phyloP scores from a whole-genome alignment of 805 yeast genomes.

The Pichia nakasei region DNA sequence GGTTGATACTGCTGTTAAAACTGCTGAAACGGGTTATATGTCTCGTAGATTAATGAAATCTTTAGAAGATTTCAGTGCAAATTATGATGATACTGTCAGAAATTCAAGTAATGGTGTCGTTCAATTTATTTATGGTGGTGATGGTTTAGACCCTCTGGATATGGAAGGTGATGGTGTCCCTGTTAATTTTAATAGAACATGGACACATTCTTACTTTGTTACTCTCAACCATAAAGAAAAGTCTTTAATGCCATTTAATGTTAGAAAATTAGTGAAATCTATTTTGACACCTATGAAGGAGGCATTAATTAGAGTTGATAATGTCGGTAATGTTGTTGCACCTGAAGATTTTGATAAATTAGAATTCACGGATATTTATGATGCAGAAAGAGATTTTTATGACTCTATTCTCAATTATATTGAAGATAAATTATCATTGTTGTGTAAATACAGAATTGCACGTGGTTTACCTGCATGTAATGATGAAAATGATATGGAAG shows the following conservation, averaged over 20 bases:
- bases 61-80: slow-evolving; percentile 87
- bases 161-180: slow-evolving; percentile 99
- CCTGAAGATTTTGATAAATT: slow-evolving; percentile 38
- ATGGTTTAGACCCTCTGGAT: slow-evolving; percentile 94
- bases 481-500: slow-evolving; percentile 33
- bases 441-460: slow-evolving; percentile 51
- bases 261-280: slow-evolving; percentile 43
- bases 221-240: slow-evolving; percentile 49
- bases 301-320: slow-evolving; percentile 58
- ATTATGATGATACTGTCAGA: slow-evolving; percentile 89
- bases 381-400: slow-evolving; percentile 83
- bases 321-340: slow-evolving; percentile 48
- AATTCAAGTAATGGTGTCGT: slow-evolving; percentile 95
- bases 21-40: slow-evolving; percentile 84
- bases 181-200: slow-evolving; percentile 84
- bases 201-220: slow-evolving; percentile 84
- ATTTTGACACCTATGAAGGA: slow-evolving; percentile 55
- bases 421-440: slow-evolving; percentile 40
- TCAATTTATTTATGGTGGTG: slow-evolving; percentile 97
- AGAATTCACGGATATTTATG: slow-evolving; percentile 72
- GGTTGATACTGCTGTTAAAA: slow-evolving; percentile 98
- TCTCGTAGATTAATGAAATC: slow-evolving; percentile 97
- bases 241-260: slow-evolving; percentile 64
- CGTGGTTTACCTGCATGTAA: slow-evolving; percentile 32
- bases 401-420: slow-evolving; percentile 63